phyloP scores from a whole-genome alignment of 2,329 filamentous ascomycete genomes.

The Neoascochyta sp. region DNA sequence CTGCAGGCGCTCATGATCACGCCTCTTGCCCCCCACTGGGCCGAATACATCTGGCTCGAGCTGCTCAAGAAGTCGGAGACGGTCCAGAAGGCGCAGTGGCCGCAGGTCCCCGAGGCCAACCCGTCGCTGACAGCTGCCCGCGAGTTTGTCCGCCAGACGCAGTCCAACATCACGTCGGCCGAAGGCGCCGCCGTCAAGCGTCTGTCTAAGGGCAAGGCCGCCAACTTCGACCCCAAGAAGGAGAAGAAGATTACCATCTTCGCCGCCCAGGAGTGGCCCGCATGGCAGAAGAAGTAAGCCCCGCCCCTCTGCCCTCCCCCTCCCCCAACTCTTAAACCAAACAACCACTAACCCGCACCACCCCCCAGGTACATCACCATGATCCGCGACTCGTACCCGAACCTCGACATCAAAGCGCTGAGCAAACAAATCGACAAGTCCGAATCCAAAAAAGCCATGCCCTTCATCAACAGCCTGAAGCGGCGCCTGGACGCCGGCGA shows the following conservation, averaged over 20 bases:
- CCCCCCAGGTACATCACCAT: constrained; percentile 31
- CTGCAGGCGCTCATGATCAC: constrained; percentile 78
- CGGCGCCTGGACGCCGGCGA: constrained; percentile 67
- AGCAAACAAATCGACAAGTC: constrained; percentile 76
- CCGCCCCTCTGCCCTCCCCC: constrained; percentile 1
- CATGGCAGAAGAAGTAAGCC: constrained; percentile 92
- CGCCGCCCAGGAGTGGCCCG: constrained; percentile 73
- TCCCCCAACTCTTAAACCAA: not conserved
- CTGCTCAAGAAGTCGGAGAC: constrained; percentile 72
- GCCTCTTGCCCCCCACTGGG: constrained; percentile 87
- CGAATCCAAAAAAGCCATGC: constrained; percentile 98
- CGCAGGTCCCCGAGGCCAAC: constrained; percentile 62
- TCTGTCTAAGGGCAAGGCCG: constrained; percentile 86
- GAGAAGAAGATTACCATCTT: constrained; percentile 89
- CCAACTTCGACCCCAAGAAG: constrained; percentile 82
- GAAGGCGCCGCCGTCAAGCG: constrained; percentile 82
- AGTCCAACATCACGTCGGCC: constrained; percentile 78
- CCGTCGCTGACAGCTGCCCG: constrained; percentile 70
- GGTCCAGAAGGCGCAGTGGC: constrained; percentile 77
- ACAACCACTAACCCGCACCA: not conserved
- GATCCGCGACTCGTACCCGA: constrained; percentile 25
- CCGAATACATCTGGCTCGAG: constrained; percentile 91
- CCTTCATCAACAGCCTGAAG: constrained; percentile 87
- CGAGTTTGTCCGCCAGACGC: constrained; percentile 72
- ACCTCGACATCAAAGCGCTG: constrained; percentile 76